Evolutionary conservation across 352 stramenopile genomes (phyloP), one percentile per base, ranked within the genome.

Genomic region (Phytopythium boreale): DNA sequence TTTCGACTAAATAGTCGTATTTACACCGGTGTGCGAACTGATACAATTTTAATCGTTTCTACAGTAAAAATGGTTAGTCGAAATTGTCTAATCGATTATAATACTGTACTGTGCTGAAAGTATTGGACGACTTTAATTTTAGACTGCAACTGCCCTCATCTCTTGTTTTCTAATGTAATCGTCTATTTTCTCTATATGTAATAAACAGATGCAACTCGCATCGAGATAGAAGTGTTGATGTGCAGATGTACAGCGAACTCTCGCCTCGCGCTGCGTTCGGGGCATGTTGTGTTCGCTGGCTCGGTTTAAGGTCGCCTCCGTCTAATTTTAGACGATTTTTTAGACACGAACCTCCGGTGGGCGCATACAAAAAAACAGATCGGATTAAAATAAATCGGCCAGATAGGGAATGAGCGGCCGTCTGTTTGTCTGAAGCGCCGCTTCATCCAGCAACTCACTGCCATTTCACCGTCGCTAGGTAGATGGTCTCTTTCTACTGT

Each of bases 341-440:
- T 52, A 24, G 20, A 31, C 10, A n/a, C 22, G n/a, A 36, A 36
- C 4, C 31, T 8, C 4, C 8, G n/a, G 26, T 8, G 11, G 8
- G 1, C 51, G 27, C 29, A 36, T 19, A 47, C 22, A 56, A 17
- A 57, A 26, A 41, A 57, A 57, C 27, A 27, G 20, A 22, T 37
- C 41, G 41, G 19, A 41, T n/a, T 41, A 57, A 36, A 27, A 27
- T 36, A 11, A 36, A 37, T 56, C 11, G 49, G 0, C 14, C 14
- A 26, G 51, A 57, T 57, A 57, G 51, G 26, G 17, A 36, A 57
- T 43, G 51, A 37, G 27, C 51, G 5, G 27, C 29, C 51, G 51
- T 36, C 51, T 57, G 51, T 57, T 57, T 57, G 51, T 43, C 26
- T 41, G 51, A 27, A 36, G 6, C 29, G 51, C 17, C 14, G 20